phyloP scores from a whole-genome alignment of 2,329 filamentous ascomycete genomes.

The Dactylonectria macrodidyma region DNA sequence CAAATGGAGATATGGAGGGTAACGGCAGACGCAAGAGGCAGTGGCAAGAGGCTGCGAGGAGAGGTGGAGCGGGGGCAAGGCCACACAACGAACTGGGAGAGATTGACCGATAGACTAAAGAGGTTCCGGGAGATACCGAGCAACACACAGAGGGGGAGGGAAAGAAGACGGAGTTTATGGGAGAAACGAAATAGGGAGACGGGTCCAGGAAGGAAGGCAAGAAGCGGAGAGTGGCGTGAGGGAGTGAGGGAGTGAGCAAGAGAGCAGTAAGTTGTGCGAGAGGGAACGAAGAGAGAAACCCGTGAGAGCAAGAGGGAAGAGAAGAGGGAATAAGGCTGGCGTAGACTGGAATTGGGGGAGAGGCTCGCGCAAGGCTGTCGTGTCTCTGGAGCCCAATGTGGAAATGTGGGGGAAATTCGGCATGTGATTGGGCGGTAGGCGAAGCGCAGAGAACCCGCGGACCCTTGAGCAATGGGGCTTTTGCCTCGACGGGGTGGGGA shows the following conservation, averaged over 20 bases:
- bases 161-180: constrained; percentile 27
- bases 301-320: constrained; percentile 30
- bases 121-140: constrained; percentile 32
- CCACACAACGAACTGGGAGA: constrained; percentile 25
- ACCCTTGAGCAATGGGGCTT: constrained; percentile 31
- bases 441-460: constrained; percentile 33
- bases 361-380: constrained; percentile 49
- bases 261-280: constrained; percentile 18
- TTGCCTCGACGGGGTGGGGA: constrained; percentile 30
- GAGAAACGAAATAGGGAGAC: constrained; percentile 6
- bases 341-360: constrained; percentile 46
- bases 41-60: constrained; percentile 14
- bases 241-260: constrained; percentile 27
- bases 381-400: constrained; percentile 35
- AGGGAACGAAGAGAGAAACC: constrained; percentile 20
- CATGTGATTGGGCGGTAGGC: constrained; percentile 49
- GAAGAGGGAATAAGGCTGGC: constrained; percentile 49
- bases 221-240: constrained; percentile 1
- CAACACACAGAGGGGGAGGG: constrained; percentile 15
- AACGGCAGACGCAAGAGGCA: background rate
- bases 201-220: constrained; percentile 7
- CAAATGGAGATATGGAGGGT: constrained; percentile 5
- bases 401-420: constrained; percentile 35
- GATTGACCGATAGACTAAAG: constrained; percentile 27
- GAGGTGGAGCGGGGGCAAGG: constrained; percentile 19